Conservation (phyloP, 768 basidiomycete species). For the Pisolithus albus region DNA sequence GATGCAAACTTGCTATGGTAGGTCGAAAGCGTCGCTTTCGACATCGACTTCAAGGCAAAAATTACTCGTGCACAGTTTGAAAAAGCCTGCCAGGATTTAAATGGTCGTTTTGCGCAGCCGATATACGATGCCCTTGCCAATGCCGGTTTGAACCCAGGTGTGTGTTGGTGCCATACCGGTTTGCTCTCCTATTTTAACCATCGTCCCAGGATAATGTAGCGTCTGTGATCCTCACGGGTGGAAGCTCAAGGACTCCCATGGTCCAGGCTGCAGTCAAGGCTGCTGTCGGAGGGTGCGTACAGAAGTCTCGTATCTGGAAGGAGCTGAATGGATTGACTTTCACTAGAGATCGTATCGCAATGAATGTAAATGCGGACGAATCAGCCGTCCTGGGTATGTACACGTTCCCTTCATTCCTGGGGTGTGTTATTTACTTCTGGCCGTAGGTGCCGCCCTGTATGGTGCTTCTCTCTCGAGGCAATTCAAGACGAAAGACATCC, state of each 20-base stretch:
- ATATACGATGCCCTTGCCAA: constrained; percentile 64
- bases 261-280: constrained; percentile 75
- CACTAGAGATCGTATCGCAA: constrained; percentile 71
- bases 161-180: constrained; percentile 11
- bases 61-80: constrained; percentile 79
- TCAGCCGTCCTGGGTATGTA: constrained; percentile 75
- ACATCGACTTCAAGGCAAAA: constrained; percentile 83
- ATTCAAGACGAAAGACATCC: constrained; percentile 94
- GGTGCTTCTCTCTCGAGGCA: constrained; percentile 84
- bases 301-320: background rate
- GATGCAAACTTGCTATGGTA: constrained; percentile 20
- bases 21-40: constrained; percentile 86
- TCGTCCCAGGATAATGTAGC: constrained; percentile 64
- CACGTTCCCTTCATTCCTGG: background rate
- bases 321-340: background rate
- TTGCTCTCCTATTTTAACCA: background rate
- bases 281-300: constrained; percentile 69
- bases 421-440: constrained; percentile 2
- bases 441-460: constrained; percentile 72
- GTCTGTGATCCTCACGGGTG: constrained; percentile 91
- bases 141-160: constrained; percentile 64
- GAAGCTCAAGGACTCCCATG: constrained; percentile 85
- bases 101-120: constrained; percentile 56
- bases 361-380: constrained; percentile 96
- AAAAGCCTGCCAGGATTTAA: constrained; percentile 58